Percentiles rank a stretch among this genome's conserved stretches.
phyloP scores from a whole-genome alignment of 345 rosid species.

The Eucalyptus cloeziana region DNA sequence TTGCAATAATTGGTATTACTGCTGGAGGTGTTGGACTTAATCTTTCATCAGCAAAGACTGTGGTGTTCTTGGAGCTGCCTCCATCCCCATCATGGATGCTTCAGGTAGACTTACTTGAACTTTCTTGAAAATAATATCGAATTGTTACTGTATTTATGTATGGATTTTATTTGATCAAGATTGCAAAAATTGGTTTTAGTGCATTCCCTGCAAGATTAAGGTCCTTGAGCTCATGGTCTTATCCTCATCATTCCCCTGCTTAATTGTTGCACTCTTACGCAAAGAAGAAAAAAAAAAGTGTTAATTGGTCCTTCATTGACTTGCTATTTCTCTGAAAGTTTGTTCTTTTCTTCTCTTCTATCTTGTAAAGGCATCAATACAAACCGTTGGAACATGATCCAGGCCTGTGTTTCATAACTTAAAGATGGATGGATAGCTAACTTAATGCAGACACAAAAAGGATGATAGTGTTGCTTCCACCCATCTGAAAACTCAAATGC shows the following conservation, averaged over 20 bases:
- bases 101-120: conserved; percentile 36
- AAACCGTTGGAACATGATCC: background rate
- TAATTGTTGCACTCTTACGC: background rate
- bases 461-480: background rate
- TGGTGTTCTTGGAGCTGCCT: conserved; percentile 90
- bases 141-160: background rate
- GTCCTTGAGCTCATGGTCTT: background rate
- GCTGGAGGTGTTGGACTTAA: conserved; percentile 97
- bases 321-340: background rate
- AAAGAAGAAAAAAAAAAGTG: background rate
- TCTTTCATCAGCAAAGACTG: conserved; percentile 82
- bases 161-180: background rate
- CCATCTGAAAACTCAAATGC: background rate
- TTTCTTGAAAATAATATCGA: background rate
- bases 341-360: background rate
- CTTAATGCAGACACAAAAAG: background rate
- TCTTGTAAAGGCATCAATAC: background rate
- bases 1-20: conserved; percentile 83
- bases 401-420: background rate
- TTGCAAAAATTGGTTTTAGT: background rate
- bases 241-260: background rate
- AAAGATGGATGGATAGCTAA: background rate
- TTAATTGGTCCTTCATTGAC: background rate
- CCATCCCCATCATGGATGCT: conserved; percentile 81
- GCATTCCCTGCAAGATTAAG: background rate